Evolutionary conservation across 169 alveolate genomes (phyloP), one percentile per base, ranked within the genome.

Genomic region (Plasmodium vivax): DNA sequence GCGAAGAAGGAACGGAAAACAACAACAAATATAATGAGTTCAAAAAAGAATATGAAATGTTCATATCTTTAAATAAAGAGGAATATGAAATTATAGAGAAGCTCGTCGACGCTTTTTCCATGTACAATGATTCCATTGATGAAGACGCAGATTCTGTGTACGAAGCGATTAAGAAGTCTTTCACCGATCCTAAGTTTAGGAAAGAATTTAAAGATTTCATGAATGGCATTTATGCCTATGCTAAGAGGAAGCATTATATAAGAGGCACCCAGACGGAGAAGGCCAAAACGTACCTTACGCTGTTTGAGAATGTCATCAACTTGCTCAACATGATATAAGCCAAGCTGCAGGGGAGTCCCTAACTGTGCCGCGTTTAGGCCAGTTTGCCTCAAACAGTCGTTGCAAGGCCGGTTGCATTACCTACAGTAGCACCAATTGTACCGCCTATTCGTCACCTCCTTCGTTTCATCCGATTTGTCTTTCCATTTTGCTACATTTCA

Each of bases 1-100:
- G 41, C 30, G 4, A 30, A 12, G 34, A 80, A 19, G 56, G 73
- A 32, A 32, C 23, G 10, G 7, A 83, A 58, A 34, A 83, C 16
- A 12, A 83, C 6, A 5, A 58, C 72, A 56, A 58, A 54, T 83
- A 83, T 83, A 62, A 47, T 14, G 51, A 83, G 54, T 83, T 83
- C 41, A 83, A 83, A 58, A 83, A 58, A 23, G 80, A 83, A 41
- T 83, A 83, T 30, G 91, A 83, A 32, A 58, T 12, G 77, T 16
- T 83, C 43, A 58, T 83, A 14, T 32, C 79, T 36, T 32, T 83
- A 30, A 30, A 23, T 58, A 41, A 83, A 58, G 45, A 58, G 12
- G 91, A 83, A 83, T 83, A 54, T 83, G 91, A 83, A 58, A 83
- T 83, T 54, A 54, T 83, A 6, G 16, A 7, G 27, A 83, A 83